phyloP scores from a whole-genome alignment of 768 basidiomycete genomes.

The Megacollybia marginata region DNA sequence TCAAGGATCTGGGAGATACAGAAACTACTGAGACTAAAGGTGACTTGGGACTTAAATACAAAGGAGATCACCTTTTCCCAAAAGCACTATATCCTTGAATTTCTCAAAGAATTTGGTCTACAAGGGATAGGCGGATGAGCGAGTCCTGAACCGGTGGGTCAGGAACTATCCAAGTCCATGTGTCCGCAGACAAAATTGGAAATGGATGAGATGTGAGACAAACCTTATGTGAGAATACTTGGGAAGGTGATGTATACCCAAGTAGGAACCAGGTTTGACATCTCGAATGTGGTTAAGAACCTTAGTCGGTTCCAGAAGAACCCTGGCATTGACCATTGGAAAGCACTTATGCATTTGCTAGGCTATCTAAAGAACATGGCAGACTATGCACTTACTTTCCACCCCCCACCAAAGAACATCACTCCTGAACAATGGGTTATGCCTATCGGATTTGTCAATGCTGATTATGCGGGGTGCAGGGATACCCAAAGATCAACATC shows the following conservation, averaged over 20 bases:
- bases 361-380: conserved; percentile 22
- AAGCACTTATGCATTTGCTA: conserved; percentile 16
- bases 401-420: too few relatives aligned
- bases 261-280: conserved; percentile 9
- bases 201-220: conserved; percentile 6
- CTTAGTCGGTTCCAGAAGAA: conserved; percentile 6
- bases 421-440: too few relatives aligned
- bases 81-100: conserved; percentile 10
- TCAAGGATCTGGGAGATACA: background rate
- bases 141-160: background rate
- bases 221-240: conserved; percentile 6
- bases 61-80: conserved; percentile 10
- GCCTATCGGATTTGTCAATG: too few relatives aligned
- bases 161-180: conserved; percentile 7
- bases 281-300: background rate
- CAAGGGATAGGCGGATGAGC: conserved; percentile 3
- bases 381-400: too few relatives aligned
- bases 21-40: background rate
- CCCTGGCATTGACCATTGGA: conserved; percentile 11
- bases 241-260: conserved; percentile 10
- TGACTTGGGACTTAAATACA: background rate
- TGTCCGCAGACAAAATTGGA: conserved; percentile 10
- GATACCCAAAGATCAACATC: too few relatives aligned
- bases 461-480: too few relatives aligned
- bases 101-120: conserved; percentile 15